A percentile compares a stretch with the other conserved stretches of the same genome.
Conservation (phyloP, 495 filamentous ascomycete species). For the Aspergillus haitiensis region DNA sequence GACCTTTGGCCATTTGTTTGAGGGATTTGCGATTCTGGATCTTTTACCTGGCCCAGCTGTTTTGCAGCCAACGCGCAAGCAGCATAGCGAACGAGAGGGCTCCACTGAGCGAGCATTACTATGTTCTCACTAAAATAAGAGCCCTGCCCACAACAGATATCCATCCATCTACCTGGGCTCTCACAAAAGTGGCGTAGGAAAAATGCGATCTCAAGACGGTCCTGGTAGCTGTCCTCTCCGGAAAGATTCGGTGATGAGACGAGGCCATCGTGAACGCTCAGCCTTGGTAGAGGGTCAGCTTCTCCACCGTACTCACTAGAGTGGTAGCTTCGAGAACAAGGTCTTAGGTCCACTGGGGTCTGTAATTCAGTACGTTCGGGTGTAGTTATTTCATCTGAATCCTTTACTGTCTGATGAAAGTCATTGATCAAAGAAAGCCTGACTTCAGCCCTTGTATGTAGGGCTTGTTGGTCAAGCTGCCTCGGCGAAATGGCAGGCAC, state of each 20-base stretch:
- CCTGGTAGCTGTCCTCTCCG: slow-evolving; percentile 17
- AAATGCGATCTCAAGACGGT: slow-evolving; percentile 23
- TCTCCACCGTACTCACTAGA: neutral
- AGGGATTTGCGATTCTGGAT: slow-evolving; percentile 10
- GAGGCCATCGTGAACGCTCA: neutral
- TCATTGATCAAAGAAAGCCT: too few relatives aligned
- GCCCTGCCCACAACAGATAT: slow-evolving; percentile 12
- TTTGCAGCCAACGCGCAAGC: slow-evolving; percentile 27
- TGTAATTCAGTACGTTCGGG: too few relatives aligned
- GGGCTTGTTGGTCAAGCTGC: too few relatives aligned
- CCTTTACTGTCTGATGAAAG: too few relatives aligned
- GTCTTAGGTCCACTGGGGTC: too few relatives aligned
- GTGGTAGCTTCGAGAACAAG: too few relatives aligned
- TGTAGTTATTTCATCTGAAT: too few relatives aligned
- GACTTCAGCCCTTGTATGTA: too few relatives aligned
- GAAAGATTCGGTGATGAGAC: neutral
- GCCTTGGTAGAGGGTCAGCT: neutral
- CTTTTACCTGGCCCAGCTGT: slow-evolving; percentile 25
- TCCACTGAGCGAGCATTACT: slow-evolving; percentile 15
- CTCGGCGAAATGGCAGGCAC: too few relatives aligned
- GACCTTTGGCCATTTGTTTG: slow-evolving; percentile 8
- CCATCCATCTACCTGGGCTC: slow-evolving; percentile 23
- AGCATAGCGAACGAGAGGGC: slow-evolving; percentile 23
- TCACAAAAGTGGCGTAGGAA: slow-evolving; percentile 27
- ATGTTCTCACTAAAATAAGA: slow-evolving; percentile 24